Conservation (phyloP, 139 green algal species). For the Chlamydomonas applanata region DNA sequence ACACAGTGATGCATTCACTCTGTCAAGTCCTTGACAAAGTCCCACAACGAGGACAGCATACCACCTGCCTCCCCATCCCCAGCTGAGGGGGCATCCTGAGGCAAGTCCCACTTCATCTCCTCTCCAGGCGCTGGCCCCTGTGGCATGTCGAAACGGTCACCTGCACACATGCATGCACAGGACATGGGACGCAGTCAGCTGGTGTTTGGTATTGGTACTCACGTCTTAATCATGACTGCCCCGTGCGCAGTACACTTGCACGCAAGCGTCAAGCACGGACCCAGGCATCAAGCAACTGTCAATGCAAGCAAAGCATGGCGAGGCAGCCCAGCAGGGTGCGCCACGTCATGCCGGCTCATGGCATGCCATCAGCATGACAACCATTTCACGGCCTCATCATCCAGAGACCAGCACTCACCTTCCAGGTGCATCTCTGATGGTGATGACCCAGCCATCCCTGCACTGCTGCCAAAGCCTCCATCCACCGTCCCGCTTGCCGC, state of each 20-base stretch:
- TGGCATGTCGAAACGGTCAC: not conserved
- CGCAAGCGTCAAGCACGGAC: not conserved
- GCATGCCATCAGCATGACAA: too few species aligned
- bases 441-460: not conserved
- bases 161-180: not conserved
- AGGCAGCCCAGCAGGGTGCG: too few species aligned
- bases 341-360: too few species aligned
- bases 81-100: not conserved
- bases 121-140: not conserved
- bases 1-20: too few species aligned
- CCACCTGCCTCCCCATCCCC: conserved; percentile 5
- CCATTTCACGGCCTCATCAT: too few species aligned
- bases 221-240: not conserved
- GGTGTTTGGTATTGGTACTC: not conserved
- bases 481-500: not conserved
- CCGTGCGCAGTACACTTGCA: not conserved
- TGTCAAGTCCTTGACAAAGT: not conserved
- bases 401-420: too few species aligned
- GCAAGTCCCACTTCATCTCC: conserved; percentile 38
- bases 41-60: conserved; percentile 22
- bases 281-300: too few species aligned
- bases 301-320: too few species aligned
- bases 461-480: not conserved
- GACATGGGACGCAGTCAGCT: not conserved
- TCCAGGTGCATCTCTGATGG: too few species aligned